phyloP scores from a whole-genome alignment of 139 green algal species.

The Chlorella sp. region DNA sequence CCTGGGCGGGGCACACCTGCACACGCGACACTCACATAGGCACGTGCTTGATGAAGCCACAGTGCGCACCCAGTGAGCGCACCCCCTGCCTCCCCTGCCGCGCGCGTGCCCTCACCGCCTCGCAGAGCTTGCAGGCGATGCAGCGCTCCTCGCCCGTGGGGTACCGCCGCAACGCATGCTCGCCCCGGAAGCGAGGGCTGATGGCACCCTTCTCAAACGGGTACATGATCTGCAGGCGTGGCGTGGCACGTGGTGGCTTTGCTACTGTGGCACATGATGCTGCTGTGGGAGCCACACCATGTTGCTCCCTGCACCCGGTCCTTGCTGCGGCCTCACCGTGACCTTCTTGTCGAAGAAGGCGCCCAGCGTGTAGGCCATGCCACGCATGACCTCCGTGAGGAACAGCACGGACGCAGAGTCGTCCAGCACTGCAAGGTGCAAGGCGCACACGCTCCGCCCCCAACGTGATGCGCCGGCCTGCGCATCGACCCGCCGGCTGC shows the following conservation, averaged over 20 bases:
- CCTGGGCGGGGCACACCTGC: constrained; percentile 66
- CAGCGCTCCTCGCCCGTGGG: constrained; percentile 97
- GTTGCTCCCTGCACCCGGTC: too few species aligned
- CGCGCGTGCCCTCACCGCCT: constrained; percentile 86
- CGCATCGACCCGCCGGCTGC: not conserved
- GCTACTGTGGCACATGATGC: too few species aligned
- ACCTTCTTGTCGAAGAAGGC: constrained; percentile 96
- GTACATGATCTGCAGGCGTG: constrained; percentile 99
- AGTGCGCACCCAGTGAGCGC: too few species aligned
- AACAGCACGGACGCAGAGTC: constrained; percentile 91
- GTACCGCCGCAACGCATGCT: constrained; percentile 95
- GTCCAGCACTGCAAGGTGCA: constrained; percentile 71
- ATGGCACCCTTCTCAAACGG: constrained; percentile 98
- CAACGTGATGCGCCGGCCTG: not conserved
- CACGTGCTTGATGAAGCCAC: too few species aligned
- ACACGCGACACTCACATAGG: not conserved
- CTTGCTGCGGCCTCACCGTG: too few species aligned
- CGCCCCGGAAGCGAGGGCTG: constrained; percentile 93
- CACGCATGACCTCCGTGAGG: constrained; percentile 90
- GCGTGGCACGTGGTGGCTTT: too few species aligned
- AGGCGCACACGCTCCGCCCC: not conserved
- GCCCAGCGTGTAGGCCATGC: constrained; percentile 87
- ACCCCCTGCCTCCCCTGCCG: too few species aligned
- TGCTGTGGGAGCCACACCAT: not conserved
- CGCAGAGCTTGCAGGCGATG: constrained; percentile 99